A percentile compares a stretch with the other conserved stretches of the same genome.
These are phyloP conservation scores for Eucalyptus camaldulensis DNA, from an alignment of 345 rosid genomes.

Conservation along the genomic window DNA sequence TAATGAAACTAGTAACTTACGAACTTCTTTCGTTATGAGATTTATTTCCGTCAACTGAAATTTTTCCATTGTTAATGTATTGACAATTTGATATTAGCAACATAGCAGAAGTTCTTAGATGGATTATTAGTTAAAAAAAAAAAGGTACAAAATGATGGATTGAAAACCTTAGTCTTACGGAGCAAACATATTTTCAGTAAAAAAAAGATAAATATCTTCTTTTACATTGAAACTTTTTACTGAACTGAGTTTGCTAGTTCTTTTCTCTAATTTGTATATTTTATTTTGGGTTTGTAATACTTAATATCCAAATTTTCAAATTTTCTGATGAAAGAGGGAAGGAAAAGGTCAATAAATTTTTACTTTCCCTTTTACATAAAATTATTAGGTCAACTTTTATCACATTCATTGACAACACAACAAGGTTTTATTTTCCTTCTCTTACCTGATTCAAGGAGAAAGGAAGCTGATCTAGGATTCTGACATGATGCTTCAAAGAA, in stretches of 20 bases:
- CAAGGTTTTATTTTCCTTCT: neutral
- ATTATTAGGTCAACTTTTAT: too few species aligned
- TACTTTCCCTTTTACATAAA: too few species aligned
- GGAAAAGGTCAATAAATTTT: neutral
- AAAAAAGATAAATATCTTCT: neutral
- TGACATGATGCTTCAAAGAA: neutral
- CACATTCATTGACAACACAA: too few species aligned
- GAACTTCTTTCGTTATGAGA: neutral
- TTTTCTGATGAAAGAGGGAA: neutral
- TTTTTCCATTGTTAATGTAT: too few species aligned
- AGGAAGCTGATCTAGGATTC: fast-evolving
- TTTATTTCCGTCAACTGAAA: neutral
- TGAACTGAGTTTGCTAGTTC: neutral
- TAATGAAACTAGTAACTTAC: too few species aligned
- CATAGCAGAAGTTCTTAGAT: neutral
- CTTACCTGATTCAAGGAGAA: neutral
- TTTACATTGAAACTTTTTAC: neutral
- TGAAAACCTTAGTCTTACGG: neutral
- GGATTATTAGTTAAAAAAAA: neutral
- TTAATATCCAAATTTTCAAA: neutral
- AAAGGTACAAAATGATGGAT: neutral
- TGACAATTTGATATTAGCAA: too few species aligned
- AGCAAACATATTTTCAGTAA: neutral
- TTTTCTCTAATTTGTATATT: neutral
- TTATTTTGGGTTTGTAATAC: neutral